Conservation (phyloP, 2,329 filamentous ascomycete species). For the Pseudohalonectria lignicola region DNA sequence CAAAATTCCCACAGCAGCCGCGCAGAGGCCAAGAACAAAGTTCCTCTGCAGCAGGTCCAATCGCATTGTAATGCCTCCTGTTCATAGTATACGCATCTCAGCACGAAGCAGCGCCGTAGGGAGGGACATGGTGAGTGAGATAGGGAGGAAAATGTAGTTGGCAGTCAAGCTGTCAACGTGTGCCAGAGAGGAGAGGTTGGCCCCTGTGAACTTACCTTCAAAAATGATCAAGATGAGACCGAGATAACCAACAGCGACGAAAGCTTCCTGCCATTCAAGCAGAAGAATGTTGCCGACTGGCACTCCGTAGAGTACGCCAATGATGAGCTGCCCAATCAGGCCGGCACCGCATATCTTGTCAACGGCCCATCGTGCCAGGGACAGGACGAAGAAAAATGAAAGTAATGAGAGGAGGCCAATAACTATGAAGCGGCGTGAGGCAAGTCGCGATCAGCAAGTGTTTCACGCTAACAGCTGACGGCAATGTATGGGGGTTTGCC, state of each 20-base stretch:
- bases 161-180: too few relatives aligned
- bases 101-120: too few relatives aligned
- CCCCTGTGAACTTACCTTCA: too few relatives aligned
- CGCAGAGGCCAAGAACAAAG: conserved; percentile 26
- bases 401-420: conserved; percentile 26
- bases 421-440: too few relatives aligned
- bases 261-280: conserved; percentile 29
- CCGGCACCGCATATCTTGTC: conserved; percentile 28
- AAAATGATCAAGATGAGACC: conserved; percentile 38
- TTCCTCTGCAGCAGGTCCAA: conserved; percentile 33
- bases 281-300: conserved; percentile 32
- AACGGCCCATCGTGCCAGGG: conserved; percentile 26
- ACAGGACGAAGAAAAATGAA: conserved; percentile 32
- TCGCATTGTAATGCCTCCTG: conserved; percentile 29
- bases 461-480: too few relatives aligned
- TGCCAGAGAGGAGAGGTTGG: too few relatives aligned
- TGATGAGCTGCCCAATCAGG: conserved; percentile 33
- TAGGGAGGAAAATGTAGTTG: too few relatives aligned
- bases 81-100: too few relatives aligned
- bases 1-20: conserved; percentile 30
- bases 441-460: too few relatives aligned
- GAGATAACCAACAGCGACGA: conserved; percentile 33
- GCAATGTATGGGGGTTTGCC: conserved; percentile 2
- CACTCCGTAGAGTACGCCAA: conserved; percentile 33
- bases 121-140: too few relatives aligned